Evolutionary conservation across 2,329 filamentous ascomycete species (phyloP), one percentile per base, ranked within the genome.

Genomic region (Alternaria arbusti): DNA sequence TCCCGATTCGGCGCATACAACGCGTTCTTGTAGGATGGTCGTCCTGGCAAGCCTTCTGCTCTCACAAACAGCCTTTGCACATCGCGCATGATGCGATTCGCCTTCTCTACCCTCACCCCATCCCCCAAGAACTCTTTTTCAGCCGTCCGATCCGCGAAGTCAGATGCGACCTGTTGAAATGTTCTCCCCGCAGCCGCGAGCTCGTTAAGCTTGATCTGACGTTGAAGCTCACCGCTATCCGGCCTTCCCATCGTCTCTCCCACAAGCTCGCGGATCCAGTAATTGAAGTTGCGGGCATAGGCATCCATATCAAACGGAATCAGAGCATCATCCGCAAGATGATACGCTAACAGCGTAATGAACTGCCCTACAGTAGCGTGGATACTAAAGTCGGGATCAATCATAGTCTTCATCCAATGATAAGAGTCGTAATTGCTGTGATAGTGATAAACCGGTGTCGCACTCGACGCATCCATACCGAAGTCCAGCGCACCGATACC

Each of bases 371-470:
- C 84, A 3, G 81, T 83, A 5, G 80, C 79, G 66, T 87, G 85
- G 1, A 81, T 79, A 45, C 78, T 74, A 68, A 85, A 86, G 3
- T 81, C 84, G 0, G 84, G 83, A 66, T 87, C 85, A 5, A 83
- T 84, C 57, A 81, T 86, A 0, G 76, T 82, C 0, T 73, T 69
- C 84, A 86, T 86, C 85, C 85, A 87, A 56, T 82, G 80, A 62
- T 84, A 85, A 26, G 78, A 74, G 64, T 85, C 74, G 72, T 85
- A 85, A 68, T 77, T 79, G 26, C 79, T 81, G 65, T 85, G 83
- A 66, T 85, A 85, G 36, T 80, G 83, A 62, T 84, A 85, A 7
- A 85, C 71, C 0, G 83, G 79, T 20, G 79, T 76, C 0, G 67
- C 68, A 4, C 70, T 60, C 2, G 71, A 69, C 6, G 57, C 64